Evolutionary conservation across 805 yeast genomes (phyloP).

Genomic region (Hanseniaspora taiwanica): DNA sequence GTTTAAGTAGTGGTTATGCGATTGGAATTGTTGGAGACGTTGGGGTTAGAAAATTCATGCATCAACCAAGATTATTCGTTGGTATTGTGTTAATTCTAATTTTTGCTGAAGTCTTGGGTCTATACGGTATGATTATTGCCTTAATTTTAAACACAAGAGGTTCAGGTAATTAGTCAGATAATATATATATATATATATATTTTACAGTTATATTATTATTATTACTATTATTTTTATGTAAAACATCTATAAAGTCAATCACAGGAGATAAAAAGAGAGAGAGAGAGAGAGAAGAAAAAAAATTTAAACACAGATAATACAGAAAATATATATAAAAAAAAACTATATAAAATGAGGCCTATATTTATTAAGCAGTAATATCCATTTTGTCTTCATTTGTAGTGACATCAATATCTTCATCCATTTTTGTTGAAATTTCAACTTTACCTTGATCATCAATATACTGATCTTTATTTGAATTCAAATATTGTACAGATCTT

Average conservation of each 20-base stretch:
- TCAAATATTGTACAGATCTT: slow-evolving; percentile 77
- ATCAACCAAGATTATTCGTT: slow-evolving; percentile 77
- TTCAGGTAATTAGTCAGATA: slow-evolving; percentile 36
- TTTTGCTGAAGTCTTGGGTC: slow-evolving; percentile 83
- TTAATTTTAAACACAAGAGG: slow-evolving; percentile 85
- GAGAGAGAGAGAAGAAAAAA: too few species aligned
- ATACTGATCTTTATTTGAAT: slow-evolving; percentile 44
- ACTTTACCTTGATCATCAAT: slow-evolving; percentile 73
- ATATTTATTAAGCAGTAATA: slow-evolving; percentile 25
- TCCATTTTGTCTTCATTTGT: slow-evolving; percentile 20
- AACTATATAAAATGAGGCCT: slow-evolving; percentile 7
- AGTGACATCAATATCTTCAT: slow-evolving; percentile 57
- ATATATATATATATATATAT: too few species aligned
- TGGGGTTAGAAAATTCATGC: slow-evolving; percentile 80
- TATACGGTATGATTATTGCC: slow-evolving; percentile 92
- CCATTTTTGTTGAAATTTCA: slow-evolving; percentile 41
- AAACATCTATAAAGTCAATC: background rate
- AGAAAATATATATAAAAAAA: background rate
- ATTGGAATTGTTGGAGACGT: slow-evolving; percentile 91
- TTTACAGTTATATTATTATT: too few species aligned
- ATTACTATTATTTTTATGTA: too few species aligned
- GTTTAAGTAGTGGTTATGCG: slow-evolving; percentile 93
- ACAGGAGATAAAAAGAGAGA: too few species aligned
- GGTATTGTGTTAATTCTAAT: slow-evolving; percentile 82
- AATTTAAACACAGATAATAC: too few species aligned